These are phyloP conservation scores for Fusarium anguioides DNA, from an alignment of 2,329 filamentous ascomycete species.

Conservation along the genomic window DNA sequence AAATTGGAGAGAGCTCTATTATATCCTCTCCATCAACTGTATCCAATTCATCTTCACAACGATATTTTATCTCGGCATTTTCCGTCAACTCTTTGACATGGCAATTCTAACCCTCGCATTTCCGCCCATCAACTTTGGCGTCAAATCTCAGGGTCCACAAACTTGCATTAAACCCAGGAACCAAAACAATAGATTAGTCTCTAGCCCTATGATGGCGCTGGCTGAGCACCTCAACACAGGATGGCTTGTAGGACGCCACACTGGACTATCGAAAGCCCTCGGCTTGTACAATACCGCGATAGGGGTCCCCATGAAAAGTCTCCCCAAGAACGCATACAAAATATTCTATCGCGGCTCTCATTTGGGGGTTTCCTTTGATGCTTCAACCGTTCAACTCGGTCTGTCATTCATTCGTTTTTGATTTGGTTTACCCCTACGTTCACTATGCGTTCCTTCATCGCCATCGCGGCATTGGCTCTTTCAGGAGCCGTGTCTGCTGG, in stretches of 20 bases:
- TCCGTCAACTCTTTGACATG: too few species aligned
- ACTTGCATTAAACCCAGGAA: background rate
- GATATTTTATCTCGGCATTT: background rate
- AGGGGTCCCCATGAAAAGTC: background rate
- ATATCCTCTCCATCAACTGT: too few species aligned
- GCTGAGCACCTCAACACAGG: conserved; percentile 8
- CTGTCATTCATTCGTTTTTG: conserved; percentile 6
- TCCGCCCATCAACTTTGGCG: too few species aligned
- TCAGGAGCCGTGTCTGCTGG: conserved; percentile 20
- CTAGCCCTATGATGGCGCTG: conserved; percentile 4
- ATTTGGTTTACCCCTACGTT: background rate
- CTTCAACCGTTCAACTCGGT: conserved; percentile 32
- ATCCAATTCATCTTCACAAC: too few species aligned
- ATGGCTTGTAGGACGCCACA: conserved; percentile 2
- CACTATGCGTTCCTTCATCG: conserved; percentile 31
- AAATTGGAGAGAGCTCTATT: too few species aligned
- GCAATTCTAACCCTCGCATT: background rate
- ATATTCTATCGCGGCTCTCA: background rate
- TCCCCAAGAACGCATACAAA: background rate
- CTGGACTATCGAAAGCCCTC: conserved; percentile 6
- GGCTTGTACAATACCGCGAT: background rate
- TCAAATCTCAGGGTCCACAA: conserved; percentile 11
- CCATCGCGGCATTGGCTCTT: conserved; percentile 29
- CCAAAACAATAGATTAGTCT: conserved; percentile 2
- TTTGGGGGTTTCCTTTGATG: background rate